Conservation (phyloP, 768 basidiomycete species). For the Mycena kentingensis region DNA sequence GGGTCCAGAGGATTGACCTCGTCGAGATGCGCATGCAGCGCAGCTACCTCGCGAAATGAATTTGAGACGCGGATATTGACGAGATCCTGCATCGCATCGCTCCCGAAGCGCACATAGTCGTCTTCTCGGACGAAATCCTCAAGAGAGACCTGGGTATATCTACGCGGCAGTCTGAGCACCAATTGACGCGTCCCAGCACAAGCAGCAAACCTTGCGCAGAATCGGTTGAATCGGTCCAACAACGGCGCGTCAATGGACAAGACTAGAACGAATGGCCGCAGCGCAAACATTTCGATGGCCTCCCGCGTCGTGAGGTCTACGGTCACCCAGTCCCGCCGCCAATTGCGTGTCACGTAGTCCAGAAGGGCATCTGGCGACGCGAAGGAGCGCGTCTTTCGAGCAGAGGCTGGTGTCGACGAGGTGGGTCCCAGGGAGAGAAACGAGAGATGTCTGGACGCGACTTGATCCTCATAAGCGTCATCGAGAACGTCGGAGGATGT, state of each 20-base stretch:
- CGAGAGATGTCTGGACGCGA: conserved; percentile 37
- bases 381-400: conserved; percentile 38
- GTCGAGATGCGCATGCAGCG: conserved; percentile 66
- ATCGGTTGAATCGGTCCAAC: conserved; percentile 64
- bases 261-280: conserved; percentile 89
- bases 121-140: conserved; percentile 75
- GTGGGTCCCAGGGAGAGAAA: conserved; percentile 42
- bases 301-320: conserved; percentile 59
- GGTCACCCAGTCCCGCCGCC: conserved; percentile 82
- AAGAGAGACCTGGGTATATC: conserved; percentile 42
- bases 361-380: conserved; percentile 56
- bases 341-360: conserved; percentile 75
- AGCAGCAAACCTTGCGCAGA: conserved; percentile 45
- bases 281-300: conserved; percentile 69
- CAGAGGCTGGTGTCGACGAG: conserved; percentile 29
- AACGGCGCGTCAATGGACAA: conserved; percentile 84
- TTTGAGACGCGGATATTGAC: conserved; percentile 67
- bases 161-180: conserved; percentile 7
- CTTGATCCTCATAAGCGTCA: conserved; percentile 11
- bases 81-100: conserved; percentile 43
- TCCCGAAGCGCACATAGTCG: conserved; percentile 73
- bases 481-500: conserved; percentile 14
- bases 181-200: no score
- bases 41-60: conserved; percentile 53
- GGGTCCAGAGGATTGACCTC: conserved; percentile 66